These are phyloP conservation scores for Backusella circina DNA, from an alignment of 192 early-diverging fungal species.

Conservation along the genomic window DNA sequence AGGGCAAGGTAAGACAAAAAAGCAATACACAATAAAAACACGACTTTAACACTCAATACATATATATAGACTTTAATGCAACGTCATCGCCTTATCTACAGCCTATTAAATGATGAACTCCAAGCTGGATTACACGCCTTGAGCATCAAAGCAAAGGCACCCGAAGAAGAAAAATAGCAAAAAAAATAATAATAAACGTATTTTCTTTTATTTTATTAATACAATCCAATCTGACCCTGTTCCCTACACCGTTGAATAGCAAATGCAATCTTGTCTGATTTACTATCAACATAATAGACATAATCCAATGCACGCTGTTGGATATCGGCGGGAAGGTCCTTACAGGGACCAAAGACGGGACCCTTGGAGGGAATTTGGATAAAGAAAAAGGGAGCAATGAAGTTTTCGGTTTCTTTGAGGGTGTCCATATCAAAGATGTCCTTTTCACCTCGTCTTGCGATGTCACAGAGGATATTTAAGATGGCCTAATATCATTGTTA, in stretches of 20 bases:
- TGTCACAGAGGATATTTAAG: constrained; percentile 29
- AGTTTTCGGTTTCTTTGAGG: constrained; percentile 18
- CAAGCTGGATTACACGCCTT: constrained; percentile 76
- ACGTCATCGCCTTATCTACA: constrained; percentile 70
- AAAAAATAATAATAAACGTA: constrained; percentile 7
- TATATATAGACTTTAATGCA: constrained; percentile 42
- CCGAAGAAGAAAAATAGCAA: constrained; percentile 53
- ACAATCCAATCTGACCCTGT: constrained; percentile 7
- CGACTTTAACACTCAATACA: no score
- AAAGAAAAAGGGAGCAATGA: constrained; percentile 33
- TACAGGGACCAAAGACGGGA: constrained; percentile 43
- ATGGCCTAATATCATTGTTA: constrained; percentile 33
- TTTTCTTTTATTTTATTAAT: background rate
- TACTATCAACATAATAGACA: constrained; percentile 33
- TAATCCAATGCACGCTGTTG: constrained; percentile 47
- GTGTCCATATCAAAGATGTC: constrained; percentile 29
- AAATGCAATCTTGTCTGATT: constrained; percentile 17
- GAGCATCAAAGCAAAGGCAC: constrained; percentile 73
- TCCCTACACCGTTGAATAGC: constrained; percentile 3
- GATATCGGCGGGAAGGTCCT: constrained; percentile 31
- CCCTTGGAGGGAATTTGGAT: constrained; percentile 29
- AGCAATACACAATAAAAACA: background rate
- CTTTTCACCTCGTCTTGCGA: constrained; percentile 33
- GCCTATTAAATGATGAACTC: constrained; percentile 64
- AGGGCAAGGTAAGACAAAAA: constrained; percentile 5